Evolutionary conservation across 129 eudicot species (phyloP), one percentile per base, ranked within the genome.

Genomic region (carrot (Daucus carota)): DNA sequence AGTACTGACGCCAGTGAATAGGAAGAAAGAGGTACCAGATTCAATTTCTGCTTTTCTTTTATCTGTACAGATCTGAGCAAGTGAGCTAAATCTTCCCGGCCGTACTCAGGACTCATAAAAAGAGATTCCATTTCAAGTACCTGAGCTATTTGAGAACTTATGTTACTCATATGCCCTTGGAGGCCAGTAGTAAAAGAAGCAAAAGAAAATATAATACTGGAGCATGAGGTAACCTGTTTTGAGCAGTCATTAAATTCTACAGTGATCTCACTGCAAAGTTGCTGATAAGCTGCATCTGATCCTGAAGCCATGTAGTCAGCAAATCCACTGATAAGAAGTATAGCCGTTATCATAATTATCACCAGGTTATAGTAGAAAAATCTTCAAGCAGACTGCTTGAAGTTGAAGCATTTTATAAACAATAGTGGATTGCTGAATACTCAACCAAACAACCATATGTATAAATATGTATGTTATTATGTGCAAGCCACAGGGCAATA

Each of bases 21-120:
- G 71, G 4, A 77, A 78, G 70, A 54, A 43, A 73, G 36, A 74
- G 75, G 63, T 91, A 91, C 99, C 90, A 94, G 82, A 74, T 91
- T 83, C 85, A 94, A 81, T 78, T 94, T 94, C 87, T 91, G 93
- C 80, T 94, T 91, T 84, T 94, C 99, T 74, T 91, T 91, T 31
- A 73, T 84, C 85, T 94, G 99, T 77, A 94, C 92, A 57, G 99
- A 90, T 85, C 92, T 86, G 48, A 94, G 86, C 83, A 94, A 65
- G 52, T 73, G 67, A 81, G 99, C 93, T 40, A 94, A 78, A 80
- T 94, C 99, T 79, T 87, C 91, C 75, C 97, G 88, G 77, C 77
- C 79, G 79, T 80, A 86, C 62, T 54, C 85, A 31, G 99, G 96
- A 75, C 92, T 89, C 57, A 83, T 83, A 83, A 94, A 91, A 44